A percentile compares a stretch with the other conserved stretches of the same genome.
These are phyloP conservation scores for Thyridium curvatum DNA, from an alignment of 2,329 filamentous ascomycete species.

Conservation along the genomic window DNA sequence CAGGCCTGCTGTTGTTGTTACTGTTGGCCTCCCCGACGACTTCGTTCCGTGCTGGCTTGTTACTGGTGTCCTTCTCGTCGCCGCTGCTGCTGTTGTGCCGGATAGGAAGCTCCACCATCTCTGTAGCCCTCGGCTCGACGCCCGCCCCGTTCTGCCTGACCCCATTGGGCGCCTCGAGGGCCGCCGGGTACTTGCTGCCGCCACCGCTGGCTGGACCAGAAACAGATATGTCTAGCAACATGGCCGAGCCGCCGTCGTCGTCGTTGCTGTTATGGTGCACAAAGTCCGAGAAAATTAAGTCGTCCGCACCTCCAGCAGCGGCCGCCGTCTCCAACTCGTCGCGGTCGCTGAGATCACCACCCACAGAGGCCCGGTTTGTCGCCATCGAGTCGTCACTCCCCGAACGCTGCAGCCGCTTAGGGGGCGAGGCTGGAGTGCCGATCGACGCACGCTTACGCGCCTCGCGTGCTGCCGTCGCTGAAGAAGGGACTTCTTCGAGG, in stretches of 20 bases:
- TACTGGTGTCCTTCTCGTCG: neutral
- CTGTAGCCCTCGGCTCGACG: constrained; percentile 1
- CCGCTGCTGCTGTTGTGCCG: neutral
- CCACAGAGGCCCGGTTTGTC: constrained; percentile 36
- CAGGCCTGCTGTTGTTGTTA: neutral
- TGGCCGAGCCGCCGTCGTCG: too few species aligned
- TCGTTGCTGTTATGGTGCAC: too few species aligned
- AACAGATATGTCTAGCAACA: too few species aligned
- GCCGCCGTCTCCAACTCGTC: constrained; percentile 4
- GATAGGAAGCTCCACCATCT: constrained; percentile 10
- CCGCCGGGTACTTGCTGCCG: neutral
- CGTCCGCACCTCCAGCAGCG: constrained; percentile 9
- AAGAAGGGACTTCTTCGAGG: constrained; percentile 8
- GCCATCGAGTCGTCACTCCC: constrained; percentile 40
- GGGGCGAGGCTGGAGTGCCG: constrained; percentile 23
- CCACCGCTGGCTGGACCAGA: too few species aligned
- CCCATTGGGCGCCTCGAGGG: neutral
- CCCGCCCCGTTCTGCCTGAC: neutral
- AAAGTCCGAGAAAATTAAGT: neutral
- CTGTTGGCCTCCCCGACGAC: neutral
- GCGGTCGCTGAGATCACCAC: constrained; percentile 25
- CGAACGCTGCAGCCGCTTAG: constrained; percentile 38
- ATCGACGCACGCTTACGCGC: constrained; percentile 4
- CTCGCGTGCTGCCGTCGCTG: neutral
- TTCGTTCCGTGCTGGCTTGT: neutral